phyloP scores from a whole-genome alignment of 228 moss, liverwort and hornwort species.

The Sphagnum fallax region DNA sequence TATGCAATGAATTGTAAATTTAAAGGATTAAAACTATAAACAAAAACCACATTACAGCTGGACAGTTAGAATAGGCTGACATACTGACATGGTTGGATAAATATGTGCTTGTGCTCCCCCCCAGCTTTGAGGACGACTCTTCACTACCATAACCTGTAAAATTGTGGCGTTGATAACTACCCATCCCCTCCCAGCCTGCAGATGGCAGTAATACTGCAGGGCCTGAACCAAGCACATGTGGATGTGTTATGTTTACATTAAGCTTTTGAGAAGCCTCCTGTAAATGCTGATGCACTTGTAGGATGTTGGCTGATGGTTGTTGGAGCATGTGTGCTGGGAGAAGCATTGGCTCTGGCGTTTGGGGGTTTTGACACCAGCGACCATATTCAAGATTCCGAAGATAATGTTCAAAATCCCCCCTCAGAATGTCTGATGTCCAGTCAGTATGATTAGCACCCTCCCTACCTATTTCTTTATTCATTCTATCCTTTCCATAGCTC shows the following conservation, averaged over 20 bases:
- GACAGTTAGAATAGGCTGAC: background rate
- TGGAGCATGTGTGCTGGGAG: background rate
- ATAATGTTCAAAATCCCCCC: conserved; percentile 15
- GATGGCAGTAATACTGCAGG: conserved; percentile 1
- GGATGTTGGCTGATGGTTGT: conserved; percentile 2
- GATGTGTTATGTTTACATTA: conserved; percentile 14
- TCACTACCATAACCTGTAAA: conserved; percentile 15
- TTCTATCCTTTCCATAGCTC: conserved; percentile 10
- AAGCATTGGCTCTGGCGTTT: conserved; percentile 7
- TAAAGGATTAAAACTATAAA: no score
- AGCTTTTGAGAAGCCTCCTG: conserved; percentile 32
- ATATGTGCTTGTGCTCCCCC: conserved; percentile 36
- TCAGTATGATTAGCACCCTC: conserved; percentile 4
- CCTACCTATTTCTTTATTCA: background rate
- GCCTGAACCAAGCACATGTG: conserved; percentile 3
- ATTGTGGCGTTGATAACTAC: conserved; percentile 2
- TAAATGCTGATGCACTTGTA: conserved; percentile 5
- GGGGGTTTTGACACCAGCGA: conserved; percentile 14
- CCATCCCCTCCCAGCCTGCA: conserved; percentile 6
- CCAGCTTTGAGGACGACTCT: conserved; percentile 20
- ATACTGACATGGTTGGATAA: conserved; percentile 8
- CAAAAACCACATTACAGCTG: background rate
- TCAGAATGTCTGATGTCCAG: conserved; percentile 11
- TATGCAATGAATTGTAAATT: no score
- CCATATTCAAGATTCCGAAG: conserved; percentile 16